Percentiles rank a stretch among this genome's conserved stretches.
Evolutionary conservation across 495 filamentous ascomycete species (phyloP).

Genomic region (Lophium mytilinum): DNA sequence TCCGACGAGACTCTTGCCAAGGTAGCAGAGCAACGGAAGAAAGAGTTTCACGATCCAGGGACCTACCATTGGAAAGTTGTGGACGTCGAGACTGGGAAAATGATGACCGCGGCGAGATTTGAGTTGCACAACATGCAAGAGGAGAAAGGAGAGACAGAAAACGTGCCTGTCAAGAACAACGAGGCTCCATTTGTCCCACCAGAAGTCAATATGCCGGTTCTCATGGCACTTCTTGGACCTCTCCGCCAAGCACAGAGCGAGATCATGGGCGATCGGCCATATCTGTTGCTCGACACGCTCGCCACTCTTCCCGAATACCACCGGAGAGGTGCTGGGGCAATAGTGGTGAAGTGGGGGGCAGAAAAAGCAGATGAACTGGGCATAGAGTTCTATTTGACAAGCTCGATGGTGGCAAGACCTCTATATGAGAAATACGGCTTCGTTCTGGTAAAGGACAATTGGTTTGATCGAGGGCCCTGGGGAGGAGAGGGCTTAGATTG

Average conservation of each 20-base stretch:
- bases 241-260: slow-evolving; percentile 1
- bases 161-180: neutral
- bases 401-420: neutral
- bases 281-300: neutral
- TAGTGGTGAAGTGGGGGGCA: neutral
- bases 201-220: slow-evolving; percentile 1
- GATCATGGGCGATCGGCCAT: slow-evolving; percentile 13
- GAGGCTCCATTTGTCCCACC: slow-evolving; percentile 12
- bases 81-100: neutral
- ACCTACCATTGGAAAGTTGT: neutral
- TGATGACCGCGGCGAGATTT: neutral
- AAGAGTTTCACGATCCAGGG: neutral
- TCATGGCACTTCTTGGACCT: slow-evolving; percentile 5
- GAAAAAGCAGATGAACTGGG: neutral
- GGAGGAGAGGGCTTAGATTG: slow-evolving; percentile 13
- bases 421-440: slow-evolving; percentile 13
- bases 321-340: neutral
- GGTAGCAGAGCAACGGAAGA: neutral
- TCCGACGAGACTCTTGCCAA: neutral
- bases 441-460: neutral
- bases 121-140: neutral
- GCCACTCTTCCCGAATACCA: neutral
- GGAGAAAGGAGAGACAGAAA: neutral
- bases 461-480: slow-evolving; percentile 11
- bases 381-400: slow-evolving; percentile 1